A percentile compares a stretch with the other conserved stretches of the same genome.
Evolutionary conservation across 352 stramenopile species (phyloP).

Genomic region (Achlya hypogyna): DNA sequence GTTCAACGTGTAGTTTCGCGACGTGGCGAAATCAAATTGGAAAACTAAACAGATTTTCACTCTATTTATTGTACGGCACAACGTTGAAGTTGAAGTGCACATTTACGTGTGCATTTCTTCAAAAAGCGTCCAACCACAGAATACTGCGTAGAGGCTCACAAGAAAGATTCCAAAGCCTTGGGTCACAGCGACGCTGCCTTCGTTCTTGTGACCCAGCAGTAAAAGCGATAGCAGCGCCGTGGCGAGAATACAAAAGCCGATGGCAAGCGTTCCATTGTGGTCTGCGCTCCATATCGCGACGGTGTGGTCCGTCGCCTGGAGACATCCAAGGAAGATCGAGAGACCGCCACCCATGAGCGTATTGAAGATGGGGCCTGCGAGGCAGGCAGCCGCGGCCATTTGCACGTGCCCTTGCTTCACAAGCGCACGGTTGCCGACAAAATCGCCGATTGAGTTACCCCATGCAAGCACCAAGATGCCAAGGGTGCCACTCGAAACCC

Average conservation of each 20-base stretch:
- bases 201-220: neutral
- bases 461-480: conserved; percentile 83
- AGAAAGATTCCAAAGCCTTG: conserved; percentile 23
- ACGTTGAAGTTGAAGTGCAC: too few relatives aligned
- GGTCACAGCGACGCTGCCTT: neutral
- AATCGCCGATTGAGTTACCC: conserved; percentile 82
- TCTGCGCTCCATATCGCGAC: conserved; percentile 19
- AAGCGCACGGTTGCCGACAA: conserved; percentile 82
- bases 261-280: conserved; percentile 21
- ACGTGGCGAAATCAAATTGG: too few relatives aligned
- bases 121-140: conserved; percentile 19
- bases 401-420: conserved; percentile 55
- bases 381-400: conserved; percentile 46
- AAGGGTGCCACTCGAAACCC: conserved; percentile 61
- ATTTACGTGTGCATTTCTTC: too few relatives aligned
- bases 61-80: too few relatives aligned
- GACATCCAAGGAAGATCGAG: conserved; percentile 20
- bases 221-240: conserved; percentile 20
- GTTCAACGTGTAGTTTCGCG: too few relatives aligned
- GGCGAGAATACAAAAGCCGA: conserved; percentile 21
- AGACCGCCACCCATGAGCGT: conserved; percentile 27
- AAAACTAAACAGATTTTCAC: too few relatives aligned
- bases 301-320: conserved; percentile 11
- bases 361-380: conserved; percentile 33
- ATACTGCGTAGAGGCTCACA: conserved; percentile 21